Percentiles rank a stretch among this genome's conserved stretches.
Conservation (phyloP, 164 flowering plant genomes). For the Vitis labrusca region DNA sequence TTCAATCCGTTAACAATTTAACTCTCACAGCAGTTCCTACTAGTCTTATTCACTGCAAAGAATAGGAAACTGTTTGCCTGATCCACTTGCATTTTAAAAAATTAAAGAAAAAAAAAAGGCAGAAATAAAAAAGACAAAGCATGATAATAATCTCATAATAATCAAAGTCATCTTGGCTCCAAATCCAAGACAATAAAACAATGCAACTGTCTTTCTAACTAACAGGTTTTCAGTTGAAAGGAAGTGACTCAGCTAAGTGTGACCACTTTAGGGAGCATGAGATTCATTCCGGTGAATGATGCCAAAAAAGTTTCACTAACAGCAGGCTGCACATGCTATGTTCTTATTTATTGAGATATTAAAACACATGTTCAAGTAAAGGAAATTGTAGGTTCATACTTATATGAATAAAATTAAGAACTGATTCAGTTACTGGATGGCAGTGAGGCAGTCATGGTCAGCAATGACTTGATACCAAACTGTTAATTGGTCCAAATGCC, state of each 20-base stretch:
- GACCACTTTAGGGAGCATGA: background rate
- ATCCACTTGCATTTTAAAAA: too few species aligned
- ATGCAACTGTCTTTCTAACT: background rate
- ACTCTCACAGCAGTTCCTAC: too few species aligned
- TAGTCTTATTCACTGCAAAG: too few species aligned
- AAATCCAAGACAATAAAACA: background rate
- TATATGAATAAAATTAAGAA: background rate
- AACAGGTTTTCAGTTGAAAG: too few species aligned
- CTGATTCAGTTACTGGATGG: background rate
- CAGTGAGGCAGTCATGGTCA: background rate
- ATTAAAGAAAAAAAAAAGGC: too few species aligned
- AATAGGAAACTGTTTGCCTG: too few species aligned
- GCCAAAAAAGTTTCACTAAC: background rate
- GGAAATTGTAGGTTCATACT: background rate
- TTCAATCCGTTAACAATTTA: too few species aligned
- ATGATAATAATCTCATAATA: too few species aligned
- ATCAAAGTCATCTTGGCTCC: background rate
- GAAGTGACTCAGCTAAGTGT: background rate
- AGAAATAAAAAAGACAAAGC: too few species aligned
- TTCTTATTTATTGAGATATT: background rate
- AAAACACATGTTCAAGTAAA: background rate
- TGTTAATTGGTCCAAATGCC: background rate
- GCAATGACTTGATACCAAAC: background rate
- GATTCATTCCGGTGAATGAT: background rate
- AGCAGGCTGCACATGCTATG: constrained; percentile 16